Evolutionary conservation across 768 basidiomycete species (phyloP).

Genomic region (Russula lepida): DNA sequence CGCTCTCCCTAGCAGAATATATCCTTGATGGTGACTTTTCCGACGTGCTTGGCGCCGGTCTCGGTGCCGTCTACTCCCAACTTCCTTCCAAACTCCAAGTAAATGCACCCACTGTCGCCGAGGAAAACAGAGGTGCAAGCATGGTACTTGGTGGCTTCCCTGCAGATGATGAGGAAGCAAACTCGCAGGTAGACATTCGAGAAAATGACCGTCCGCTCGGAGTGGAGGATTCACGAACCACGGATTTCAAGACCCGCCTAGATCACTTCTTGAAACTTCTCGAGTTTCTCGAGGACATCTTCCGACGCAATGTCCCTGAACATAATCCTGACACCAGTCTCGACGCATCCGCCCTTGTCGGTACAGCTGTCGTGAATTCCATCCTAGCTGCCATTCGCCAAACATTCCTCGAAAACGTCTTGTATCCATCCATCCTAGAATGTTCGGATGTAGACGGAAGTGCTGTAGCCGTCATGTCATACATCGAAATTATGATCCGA

Average conservation of each 20-base stretch:
- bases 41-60: conserved; percentile 89
- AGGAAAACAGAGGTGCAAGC: conserved; percentile 36
- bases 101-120: conserved; percentile 35
- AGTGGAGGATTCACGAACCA: conserved; percentile 65
- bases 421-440: conserved; percentile 89
- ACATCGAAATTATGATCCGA: conserved; percentile 81
- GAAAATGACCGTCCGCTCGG: conserved; percentile 53
- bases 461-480: conserved; percentile 91
- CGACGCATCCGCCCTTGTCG: conserved; percentile 60
- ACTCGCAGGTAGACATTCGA: conserved; percentile 38
- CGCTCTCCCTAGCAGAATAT: conserved; percentile 83
- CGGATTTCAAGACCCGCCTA: conserved; percentile 70
- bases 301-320: conserved; percentile 53
- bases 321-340: conserved; percentile 34
- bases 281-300: conserved; percentile 86
- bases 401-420: conserved; percentile 86
- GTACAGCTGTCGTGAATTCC: conserved; percentile 72
- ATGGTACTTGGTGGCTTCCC: conserved; percentile 70
- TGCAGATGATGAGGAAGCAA: conserved; percentile 47
- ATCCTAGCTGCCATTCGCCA: conserved; percentile 75
- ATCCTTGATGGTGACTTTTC: conserved; percentile 96
- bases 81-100: conserved; percentile 83
- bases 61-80: conserved; percentile 88
- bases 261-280: conserved; percentile 87
- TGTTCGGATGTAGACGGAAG: conserved; percentile 93